Evolutionary conservation across 2,329 filamentous ascomycete species (phyloP).

Genomic region (Cladosporium sp.): DNA sequence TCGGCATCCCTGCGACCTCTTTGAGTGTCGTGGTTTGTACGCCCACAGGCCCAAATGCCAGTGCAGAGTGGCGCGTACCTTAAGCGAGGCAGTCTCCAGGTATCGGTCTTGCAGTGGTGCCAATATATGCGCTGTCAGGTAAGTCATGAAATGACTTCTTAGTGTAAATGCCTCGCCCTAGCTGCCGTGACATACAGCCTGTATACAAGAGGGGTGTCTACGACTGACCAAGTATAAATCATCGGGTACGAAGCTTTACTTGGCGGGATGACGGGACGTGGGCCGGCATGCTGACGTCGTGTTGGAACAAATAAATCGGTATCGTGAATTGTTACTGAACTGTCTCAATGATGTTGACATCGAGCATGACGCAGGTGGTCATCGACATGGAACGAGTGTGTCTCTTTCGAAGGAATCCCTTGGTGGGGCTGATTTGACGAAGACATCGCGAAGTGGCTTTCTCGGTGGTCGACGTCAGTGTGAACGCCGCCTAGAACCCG

Average conservation of each 20-base stretch:
- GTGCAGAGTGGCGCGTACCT: constrained; percentile 2
- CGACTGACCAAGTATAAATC: neutral
- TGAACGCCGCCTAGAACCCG: neutral
- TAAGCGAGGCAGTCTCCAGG: constrained; percentile 10
- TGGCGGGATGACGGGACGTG: constrained; percentile 7
- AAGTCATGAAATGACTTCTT: constrained; percentile 4
- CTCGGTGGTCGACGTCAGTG: neutral
- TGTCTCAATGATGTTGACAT: neutral
- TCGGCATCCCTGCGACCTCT: constrained; percentile 3
- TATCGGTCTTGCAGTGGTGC: constrained; percentile 10
- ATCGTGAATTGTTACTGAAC: neutral
- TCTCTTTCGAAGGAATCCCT: neutral
- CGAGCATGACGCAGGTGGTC: neutral
- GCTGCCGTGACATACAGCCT: constrained; percentile 11
- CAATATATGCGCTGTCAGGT: constrained; percentile 12
- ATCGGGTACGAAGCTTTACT: constrained; percentile 8
- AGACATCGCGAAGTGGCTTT: neutral
- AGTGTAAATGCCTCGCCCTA: constrained; percentile 8
- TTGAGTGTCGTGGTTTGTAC: constrained; percentile 3
- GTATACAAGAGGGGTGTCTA: constrained; percentile 9
- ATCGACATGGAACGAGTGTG: too few relatives aligned
- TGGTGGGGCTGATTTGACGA: neutral
- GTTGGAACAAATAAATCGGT: neutral
- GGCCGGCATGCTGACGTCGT: neutral
- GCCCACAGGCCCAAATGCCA: neutral